phyloP scores from a whole-genome alignment of 176 grass and related monocot genomes.

The Musa beccarii region DNA sequence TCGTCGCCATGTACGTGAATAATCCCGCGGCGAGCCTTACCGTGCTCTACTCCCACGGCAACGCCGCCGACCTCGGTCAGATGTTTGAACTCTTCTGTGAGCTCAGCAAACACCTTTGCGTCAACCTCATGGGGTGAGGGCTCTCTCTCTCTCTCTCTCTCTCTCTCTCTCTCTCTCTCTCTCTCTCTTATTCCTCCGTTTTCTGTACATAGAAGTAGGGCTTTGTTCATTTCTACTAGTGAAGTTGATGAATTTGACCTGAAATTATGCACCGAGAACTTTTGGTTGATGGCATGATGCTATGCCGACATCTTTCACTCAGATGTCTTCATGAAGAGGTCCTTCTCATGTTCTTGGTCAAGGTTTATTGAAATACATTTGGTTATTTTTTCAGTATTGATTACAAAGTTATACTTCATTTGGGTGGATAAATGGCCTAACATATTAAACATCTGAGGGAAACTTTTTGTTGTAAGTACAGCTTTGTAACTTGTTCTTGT shows the following conservation, averaged over 20 bases:
- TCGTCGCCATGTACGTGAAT: conserved; percentile 77
- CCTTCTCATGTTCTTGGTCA: not conserved
- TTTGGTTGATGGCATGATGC: not conserved
- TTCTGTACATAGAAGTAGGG: not conserved
- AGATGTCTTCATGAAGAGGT: not conserved
- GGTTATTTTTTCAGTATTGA: not conserved
- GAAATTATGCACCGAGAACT: not conserved
- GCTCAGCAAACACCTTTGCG: conserved; percentile 80
- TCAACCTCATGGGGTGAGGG: conserved; percentile 79
- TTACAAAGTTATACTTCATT: not conserved
- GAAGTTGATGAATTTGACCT: not conserved
- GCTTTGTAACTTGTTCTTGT: not conserved
- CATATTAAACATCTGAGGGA: not conserved
- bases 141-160: not conserved
- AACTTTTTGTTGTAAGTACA: not conserved
- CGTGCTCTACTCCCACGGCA: conserved; percentile 94
- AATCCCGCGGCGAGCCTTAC: conserved; percentile 67
- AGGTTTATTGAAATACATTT: not conserved
- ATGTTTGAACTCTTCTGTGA: conserved; percentile 95
- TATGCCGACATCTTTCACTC: not conserved
- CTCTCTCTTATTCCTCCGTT: not conserved
- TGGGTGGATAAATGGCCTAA: not conserved
- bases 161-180: not conserved
- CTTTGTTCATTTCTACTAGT: not conserved
- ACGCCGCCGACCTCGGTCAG: conserved; percentile 87